Conservation (phyloP, 2,329 filamentous ascomycete genomes). For the Graphilbum ipis-grandicollis region DNA sequence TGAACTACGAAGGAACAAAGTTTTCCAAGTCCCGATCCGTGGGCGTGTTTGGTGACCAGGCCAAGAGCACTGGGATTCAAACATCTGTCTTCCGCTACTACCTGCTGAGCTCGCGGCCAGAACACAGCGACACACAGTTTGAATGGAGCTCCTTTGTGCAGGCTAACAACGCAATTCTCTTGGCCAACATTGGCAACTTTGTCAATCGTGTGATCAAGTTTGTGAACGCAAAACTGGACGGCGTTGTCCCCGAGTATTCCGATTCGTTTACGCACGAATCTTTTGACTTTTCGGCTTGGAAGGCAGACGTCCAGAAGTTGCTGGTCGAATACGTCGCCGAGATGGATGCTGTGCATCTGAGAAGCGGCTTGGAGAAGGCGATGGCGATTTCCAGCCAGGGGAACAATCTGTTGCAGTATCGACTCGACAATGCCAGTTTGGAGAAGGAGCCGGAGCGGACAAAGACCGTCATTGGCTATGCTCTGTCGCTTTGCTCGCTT, state of each 20-base stretch:
- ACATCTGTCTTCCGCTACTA: conserved; percentile 91
- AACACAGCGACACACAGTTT: conserved; percentile 60
- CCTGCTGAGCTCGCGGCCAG: conserved; percentile 68
- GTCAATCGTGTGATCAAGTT: conserved; percentile 62
- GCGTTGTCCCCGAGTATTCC: conserved; percentile 45
- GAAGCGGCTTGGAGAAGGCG: conserved; percentile 45
- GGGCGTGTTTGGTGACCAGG: conserved; percentile 83
- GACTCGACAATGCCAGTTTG: conserved; percentile 24
- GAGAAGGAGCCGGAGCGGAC: conserved; percentile 36
- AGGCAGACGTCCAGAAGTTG: conserved; percentile 45
- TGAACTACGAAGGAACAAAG: conserved; percentile 79
- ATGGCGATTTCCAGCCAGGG: conserved; percentile 45
- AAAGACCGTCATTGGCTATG: conserved; percentile 51
- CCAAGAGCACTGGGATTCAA: conserved; percentile 68
- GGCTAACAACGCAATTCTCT: conserved; percentile 77
- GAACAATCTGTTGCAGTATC: conserved; percentile 31
- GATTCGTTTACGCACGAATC: conserved; percentile 31
- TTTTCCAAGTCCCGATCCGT: conserved; percentile 84
- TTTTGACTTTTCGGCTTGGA: conserved; percentile 32
- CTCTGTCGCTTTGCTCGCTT: conserved; percentile 68
- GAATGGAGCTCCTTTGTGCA: conserved; percentile 46
- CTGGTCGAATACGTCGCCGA: conserved; percentile 51
- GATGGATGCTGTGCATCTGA: conserved; percentile 55
- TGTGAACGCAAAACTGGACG: conserved; percentile 57
- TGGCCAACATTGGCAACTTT: conserved; percentile 59